Percentiles rank a stretch among this genome's conserved stretches.
These are phyloP conservation scores for Cladorrhinum sp. DNA, from an alignment of 2,329 filamentous ascomycete species.

Conservation along the genomic window DNA sequence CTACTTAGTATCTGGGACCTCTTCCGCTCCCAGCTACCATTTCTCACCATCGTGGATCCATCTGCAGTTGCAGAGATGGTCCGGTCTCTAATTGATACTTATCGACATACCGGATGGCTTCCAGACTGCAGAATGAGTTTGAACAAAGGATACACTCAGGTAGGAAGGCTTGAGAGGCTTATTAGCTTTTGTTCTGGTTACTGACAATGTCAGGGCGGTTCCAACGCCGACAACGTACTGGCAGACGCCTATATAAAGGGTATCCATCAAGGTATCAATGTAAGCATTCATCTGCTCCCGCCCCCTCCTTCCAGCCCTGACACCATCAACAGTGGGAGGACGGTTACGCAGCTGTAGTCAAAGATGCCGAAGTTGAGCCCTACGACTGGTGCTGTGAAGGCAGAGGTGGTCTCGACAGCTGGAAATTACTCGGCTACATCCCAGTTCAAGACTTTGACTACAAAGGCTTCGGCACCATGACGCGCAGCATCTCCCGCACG, in stretches of 20 bases:
- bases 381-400: slow-evolving; percentile 68
- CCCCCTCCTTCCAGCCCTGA: slow-evolving; percentile 15
- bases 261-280: slow-evolving; percentile 54
- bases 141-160: slow-evolving; percentile 68
- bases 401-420: slow-evolving; percentile 67
- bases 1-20: slow-evolving; percentile 67
- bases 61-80: slow-evolving; percentile 63
- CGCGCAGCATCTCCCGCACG: slow-evolving; percentile 67
- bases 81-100: slow-evolving; percentile 68
- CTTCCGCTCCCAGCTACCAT: slow-evolving; percentile 65
- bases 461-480: slow-evolving; percentile 65
- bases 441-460: slow-evolving; percentile 66
- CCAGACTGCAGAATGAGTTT: slow-evolving; percentile 77
- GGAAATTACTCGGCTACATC: slow-evolving; percentile 70
- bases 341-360: slow-evolving; percentile 68
- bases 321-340: slow-evolving; percentile 53
- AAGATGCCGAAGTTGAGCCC: slow-evolving; percentile 70
- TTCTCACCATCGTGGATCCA: slow-evolving; percentile 67
- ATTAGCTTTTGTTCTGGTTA: background rate
- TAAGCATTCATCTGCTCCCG: slow-evolving; percentile 9
- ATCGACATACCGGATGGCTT: slow-evolving; percentile 66
- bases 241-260: slow-evolving; percentile 68
- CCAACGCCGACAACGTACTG: slow-evolving; percentile 68
- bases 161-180: slow-evolving; percentile 28
- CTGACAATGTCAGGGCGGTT: slow-evolving; percentile 55